Base-by-base conservation (phyloP, 2,329 filamentous ascomycete genomes). In the Monilinia laxa region DNA sequence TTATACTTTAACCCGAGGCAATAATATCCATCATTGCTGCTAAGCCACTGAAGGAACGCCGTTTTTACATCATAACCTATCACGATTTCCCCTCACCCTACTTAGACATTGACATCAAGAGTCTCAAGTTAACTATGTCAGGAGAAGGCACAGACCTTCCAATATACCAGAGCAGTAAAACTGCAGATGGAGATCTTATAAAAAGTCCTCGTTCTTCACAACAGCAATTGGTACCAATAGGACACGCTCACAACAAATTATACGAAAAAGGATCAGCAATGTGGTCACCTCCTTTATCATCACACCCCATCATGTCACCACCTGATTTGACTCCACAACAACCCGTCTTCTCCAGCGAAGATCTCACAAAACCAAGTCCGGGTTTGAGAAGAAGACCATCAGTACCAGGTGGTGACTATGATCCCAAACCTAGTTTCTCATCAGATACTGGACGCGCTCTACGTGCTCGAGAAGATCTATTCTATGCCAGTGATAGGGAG, bases 271-370 rank as follows among this genome's bases (percentile, higher is more conserved):
- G 60, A 23, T 23, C 45, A 25, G 58, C 23, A 42, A 49, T 65
- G 42, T 65, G 63, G 63, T 65, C 63, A 5, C 63, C 63, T 16
- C 45, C 45, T 7, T 56, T 60, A 20, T 65, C 63, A 40, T 53
- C 42, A 31, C 63, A 65, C 23, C 63, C 63, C 9, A 60, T 62
- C n/a, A 62, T 62, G 58, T 62, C 63, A n/a, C 63, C 63, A 38
- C 23, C 40, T 18, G 55, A 52, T 12, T n/a, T 38, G 2, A 40
- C 58, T 4, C 31, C 28, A 42, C 63, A 60, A 28, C 47, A 53
- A 14, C 54, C 54, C 25, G 23, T 65, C 63, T 52, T 60, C 63
- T 65, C 63, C 5, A 53, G 9, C n/a, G 63, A 65, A 65, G 63
- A 65, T 35, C 55, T 65, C 7, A 53, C 55, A 38, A 58, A 47